Base-by-base conservation (phyloP, 192 early-diverging fungal species). In the Coemansia nantahalensis region DNA sequence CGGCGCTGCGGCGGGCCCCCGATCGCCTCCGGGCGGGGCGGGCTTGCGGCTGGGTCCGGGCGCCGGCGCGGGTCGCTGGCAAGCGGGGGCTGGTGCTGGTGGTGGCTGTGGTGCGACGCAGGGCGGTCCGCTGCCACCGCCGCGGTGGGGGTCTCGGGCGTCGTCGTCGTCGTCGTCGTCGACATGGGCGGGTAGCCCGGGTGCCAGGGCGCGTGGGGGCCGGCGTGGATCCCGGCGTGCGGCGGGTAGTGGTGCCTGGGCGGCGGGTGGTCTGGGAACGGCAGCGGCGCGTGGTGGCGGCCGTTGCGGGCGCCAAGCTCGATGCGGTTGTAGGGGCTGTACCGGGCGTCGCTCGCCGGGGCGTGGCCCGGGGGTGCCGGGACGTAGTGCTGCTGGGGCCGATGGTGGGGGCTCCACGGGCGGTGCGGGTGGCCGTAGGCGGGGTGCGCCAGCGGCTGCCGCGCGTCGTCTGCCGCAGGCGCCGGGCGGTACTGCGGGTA, bases 341-440 rank as follows among this genome's bases (percentile, higher is more conserved):
- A 74, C 23, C 71, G 63, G 4, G 59, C 32, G 19, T 74, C 71
- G 16, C 55, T 48, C 8, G 32, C 24, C 54, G 62, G 62, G 2
- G 48, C 51, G 16, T 51, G 49, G 8, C 59, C 47, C 1, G 59
- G 31, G 15, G 65, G 64, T 12, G 63, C 54, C 8, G 71, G 55
- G 40, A 45, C 62, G 30, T 51, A 65, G 39, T 58, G 62, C 48
- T 51, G 57, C 48, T 72, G 68, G 3, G 54, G 21, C 36, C 71
- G 64, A 23, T 50, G 71, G 39, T 74, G 71, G n/a, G 71, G 71
- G 41, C 70, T 73, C 70, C 70, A 73, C 11, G 71, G 64, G 28
- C 62, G 62, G 31, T 62, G 64, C 54, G 53, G 64, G 41, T 44
- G 51, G 32, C 51, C 51, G 42, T 43, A 53, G 14, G 35, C 6